A percentile compares a stretch with the other conserved stretches of the same genome.
phyloP scores from a whole-genome alignment of 495 filamentous ascomycete genomes.

The Talaromyces trachyspermus region DNA sequence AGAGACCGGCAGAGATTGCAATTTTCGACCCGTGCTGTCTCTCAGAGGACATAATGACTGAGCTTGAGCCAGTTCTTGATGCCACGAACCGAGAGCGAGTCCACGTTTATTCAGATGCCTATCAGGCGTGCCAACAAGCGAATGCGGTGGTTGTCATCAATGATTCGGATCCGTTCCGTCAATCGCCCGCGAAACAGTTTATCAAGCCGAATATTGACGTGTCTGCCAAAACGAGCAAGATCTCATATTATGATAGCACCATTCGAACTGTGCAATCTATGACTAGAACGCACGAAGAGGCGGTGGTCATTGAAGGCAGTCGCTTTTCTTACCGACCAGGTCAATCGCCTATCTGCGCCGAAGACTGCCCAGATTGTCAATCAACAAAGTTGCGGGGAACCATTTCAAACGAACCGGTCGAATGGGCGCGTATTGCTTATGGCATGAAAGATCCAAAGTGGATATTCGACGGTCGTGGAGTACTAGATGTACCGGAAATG shows the following conservation, averaged over 20 bases:
- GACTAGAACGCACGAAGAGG: not conserved
- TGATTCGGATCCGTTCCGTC: constrained; percentile 29
- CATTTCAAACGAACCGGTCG: constrained; percentile 25
- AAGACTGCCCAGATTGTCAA: constrained; percentile 19
- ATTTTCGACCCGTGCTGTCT: constrained; percentile 70
- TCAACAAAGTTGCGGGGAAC: constrained; percentile 11
- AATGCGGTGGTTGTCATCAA: constrained; percentile 30
- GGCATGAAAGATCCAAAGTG: constrained; percentile 60
- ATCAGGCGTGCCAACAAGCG: constrained; percentile 31
- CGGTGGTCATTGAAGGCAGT: not conserved
- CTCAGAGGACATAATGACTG: constrained; percentile 34
- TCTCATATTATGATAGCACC: not conserved
- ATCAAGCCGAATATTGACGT: not conserved
- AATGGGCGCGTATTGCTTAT: constrained; percentile 45
- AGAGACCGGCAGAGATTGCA: constrained; percentile 54
- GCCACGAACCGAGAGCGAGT: constrained; percentile 12
- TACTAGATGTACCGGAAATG: constrained; percentile 50
- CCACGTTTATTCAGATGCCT: constrained; percentile 26
- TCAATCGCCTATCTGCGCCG: constrained; percentile 9
- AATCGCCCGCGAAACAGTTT: constrained; percentile 6
- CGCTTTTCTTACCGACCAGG: constrained; percentile 1
- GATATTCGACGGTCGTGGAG: constrained; percentile 64
- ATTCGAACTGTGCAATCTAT: not conserved
- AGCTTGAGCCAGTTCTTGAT: constrained; percentile 20
- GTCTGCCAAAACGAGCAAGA: not conserved